These are phyloP conservation scores for Scalesia atractyloides DNA, from an alignment of 129 eudicot species.

Conservation along the genomic window DNA sequence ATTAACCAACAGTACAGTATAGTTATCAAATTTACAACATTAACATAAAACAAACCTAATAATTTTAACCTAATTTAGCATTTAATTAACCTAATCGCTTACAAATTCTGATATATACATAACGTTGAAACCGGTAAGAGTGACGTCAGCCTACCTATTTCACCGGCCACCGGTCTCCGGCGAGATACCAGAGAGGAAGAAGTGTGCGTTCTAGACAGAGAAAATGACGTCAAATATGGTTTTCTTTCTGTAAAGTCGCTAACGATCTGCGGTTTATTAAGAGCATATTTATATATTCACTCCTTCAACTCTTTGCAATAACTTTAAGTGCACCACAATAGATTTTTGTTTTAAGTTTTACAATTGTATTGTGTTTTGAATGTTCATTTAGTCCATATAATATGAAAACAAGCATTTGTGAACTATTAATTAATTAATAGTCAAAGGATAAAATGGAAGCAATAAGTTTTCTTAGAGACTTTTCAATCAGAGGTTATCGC, in stretches of 20 bases:
- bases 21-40: constrained; percentile 19
- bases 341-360: no score
- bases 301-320: neutral
- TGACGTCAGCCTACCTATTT: constrained; percentile 44
- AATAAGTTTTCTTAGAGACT: no score
- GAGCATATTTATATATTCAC: neutral
- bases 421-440: no score
- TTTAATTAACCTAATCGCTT: constrained; percentile 15
- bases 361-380: no score
- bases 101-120: neutral
- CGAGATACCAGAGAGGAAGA: constrained; percentile 16
- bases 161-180: constrained; percentile 19
- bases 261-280: constrained; percentile 22
- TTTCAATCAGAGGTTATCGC: no score
- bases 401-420: no score
- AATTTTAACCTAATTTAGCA: constrained; percentile 15
- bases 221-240: constrained; percentile 45
- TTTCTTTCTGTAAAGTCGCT: constrained; percentile 42
- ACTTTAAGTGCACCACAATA: no score
- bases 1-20: constrained; percentile 29
- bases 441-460: no score
- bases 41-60: neutral
- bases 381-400: no score
- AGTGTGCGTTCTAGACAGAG: constrained; percentile 10
- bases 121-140: neutral